Conservation (phyloP, 805 yeast species). For the Ascoidea asiatica region DNA sequence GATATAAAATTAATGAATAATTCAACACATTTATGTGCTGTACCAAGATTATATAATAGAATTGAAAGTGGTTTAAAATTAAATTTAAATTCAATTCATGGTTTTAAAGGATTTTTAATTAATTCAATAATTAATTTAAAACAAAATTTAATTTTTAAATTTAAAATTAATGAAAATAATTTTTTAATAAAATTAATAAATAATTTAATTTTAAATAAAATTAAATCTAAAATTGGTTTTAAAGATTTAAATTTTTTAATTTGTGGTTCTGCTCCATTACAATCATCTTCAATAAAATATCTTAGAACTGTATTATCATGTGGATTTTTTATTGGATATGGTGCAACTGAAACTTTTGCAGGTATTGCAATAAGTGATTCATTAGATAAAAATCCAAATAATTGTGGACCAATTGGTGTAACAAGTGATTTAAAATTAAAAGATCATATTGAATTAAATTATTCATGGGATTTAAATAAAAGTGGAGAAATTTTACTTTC, state of each 20-base stretch:
- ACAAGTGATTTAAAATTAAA: constrained; percentile 38
- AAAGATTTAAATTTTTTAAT: constrained; percentile 19
- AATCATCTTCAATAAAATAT: constrained; percentile 38
- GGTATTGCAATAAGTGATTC: constrained; percentile 28
- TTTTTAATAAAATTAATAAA: constrained; percentile 1
- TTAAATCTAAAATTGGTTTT: constrained; percentile 24
- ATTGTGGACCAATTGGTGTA: constrained; percentile 36
- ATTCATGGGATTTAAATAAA: constrained; percentile 18
- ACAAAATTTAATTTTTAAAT: constrained; percentile 4
- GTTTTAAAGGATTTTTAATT: constrained; percentile 7
- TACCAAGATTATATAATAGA: constrained; percentile 43
- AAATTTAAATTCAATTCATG: constrained; percentile 4
- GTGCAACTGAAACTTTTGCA: constrained; percentile 53
- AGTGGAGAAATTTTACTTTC: constrained; percentile 43
- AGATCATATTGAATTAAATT: constrained; percentile 38
- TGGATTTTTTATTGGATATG: constrained; percentile 38
- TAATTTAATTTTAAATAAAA: constrained; percentile 18
- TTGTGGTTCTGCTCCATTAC: constrained; percentile 50
- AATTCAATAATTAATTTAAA: constrained; percentile 4
- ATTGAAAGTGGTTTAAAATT: constrained; percentile 35
- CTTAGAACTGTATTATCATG: constrained; percentile 35
- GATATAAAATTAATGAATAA: constrained; percentile 28
- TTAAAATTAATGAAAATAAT: constrained; percentile 4
- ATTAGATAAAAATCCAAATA: constrained; percentile 23
- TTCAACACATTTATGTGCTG: constrained; percentile 36